Percentiles rank a stretch among this genome's conserved stretches.
Conservation (phyloP, 1,139 yeast genomes). For the Hemisphaericaspora lyxosophila region DNA sequence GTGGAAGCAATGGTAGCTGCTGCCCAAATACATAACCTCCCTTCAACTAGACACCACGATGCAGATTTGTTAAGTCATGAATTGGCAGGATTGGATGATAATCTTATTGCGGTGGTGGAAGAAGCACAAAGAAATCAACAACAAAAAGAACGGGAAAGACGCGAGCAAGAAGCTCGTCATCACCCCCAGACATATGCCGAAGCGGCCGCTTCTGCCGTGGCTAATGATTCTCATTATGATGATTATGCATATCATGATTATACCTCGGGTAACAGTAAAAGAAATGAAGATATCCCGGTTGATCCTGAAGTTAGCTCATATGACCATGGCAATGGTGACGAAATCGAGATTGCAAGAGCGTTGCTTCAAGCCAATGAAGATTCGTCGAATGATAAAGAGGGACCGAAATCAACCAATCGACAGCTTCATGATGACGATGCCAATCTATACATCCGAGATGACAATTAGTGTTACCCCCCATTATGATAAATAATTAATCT, state of each 20-base stretch:
- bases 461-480: neutral
- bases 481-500: too few species aligned
- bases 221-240: constrained; percentile 4
- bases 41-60: constrained; percentile 28
- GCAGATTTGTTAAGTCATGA: constrained; percentile 36
- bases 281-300: constrained; percentile 37
- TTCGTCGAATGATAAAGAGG: neutral
- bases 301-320: constrained; percentile 62
- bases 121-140: constrained; percentile 52
- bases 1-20: constrained; percentile 40
- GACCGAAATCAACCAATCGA: constrained; percentile 12
- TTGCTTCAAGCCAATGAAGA: constrained; percentile 58
- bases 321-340: constrained; percentile 52
- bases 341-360: constrained; percentile 66
- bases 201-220: constrained; percentile 43
- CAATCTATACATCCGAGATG: constrained; percentile 27
- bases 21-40: constrained; percentile 33
- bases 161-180: constrained; percentile 9
- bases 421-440: constrained; percentile 12
- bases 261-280: constrained; percentile 18
- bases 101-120: constrained; percentile 67
- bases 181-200: constrained; percentile 35
- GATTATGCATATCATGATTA: constrained; percentile 23
- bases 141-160: constrained; percentile 18
- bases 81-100: constrained; percentile 47